These are phyloP conservation scores for Aspergillus saccharolyticus DNA, from an alignment of 495 filamentous ascomycete genomes.

Conservation along the genomic window DNA sequence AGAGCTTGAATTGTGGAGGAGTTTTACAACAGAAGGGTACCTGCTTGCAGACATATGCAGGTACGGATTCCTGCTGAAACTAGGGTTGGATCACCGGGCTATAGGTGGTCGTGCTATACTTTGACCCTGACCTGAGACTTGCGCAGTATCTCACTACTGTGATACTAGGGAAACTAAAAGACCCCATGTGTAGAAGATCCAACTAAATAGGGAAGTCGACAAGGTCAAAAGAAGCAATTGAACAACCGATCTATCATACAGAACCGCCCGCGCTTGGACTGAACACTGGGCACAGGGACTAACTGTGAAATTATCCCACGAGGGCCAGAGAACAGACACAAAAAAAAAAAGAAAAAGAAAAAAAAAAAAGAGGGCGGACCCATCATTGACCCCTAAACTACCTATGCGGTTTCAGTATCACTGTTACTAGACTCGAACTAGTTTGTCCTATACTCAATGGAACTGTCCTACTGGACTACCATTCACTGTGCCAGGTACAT, in stretches of 20 bases:
- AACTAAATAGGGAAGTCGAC: neutral
- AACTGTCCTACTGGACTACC: too few species aligned
- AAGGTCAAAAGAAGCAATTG: slow-evolving; percentile 11
- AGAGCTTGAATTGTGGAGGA: neutral
- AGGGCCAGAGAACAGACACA: slow-evolving; percentile 6
- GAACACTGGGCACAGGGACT: slow-evolving; percentile 4
- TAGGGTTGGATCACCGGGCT: neutral
- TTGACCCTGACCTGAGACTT: neutral
- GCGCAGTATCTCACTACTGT: too few species aligned
- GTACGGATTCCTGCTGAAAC: neutral
- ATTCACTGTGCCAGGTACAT: neutral
- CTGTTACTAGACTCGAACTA: too few species aligned
- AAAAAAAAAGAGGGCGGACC: slow-evolving; percentile 10
- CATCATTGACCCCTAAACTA: neutral
- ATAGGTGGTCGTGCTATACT: neutral
- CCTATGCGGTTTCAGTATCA: slow-evolving; percentile 10
- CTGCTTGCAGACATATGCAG: neutral
- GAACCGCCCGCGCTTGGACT: neutral
- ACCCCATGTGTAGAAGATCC: neutral
- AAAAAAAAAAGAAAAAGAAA: neutral
- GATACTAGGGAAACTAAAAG: neutral
- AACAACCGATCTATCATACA: slow-evolving; percentile 7
- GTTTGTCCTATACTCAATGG: too few species aligned
- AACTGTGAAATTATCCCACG: slow-evolving; percentile 13
- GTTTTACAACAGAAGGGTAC: neutral